Conservation (phyloP, 2,329 filamentous ascomycete genomes). For the Alternaria ethzedia region DNA sequence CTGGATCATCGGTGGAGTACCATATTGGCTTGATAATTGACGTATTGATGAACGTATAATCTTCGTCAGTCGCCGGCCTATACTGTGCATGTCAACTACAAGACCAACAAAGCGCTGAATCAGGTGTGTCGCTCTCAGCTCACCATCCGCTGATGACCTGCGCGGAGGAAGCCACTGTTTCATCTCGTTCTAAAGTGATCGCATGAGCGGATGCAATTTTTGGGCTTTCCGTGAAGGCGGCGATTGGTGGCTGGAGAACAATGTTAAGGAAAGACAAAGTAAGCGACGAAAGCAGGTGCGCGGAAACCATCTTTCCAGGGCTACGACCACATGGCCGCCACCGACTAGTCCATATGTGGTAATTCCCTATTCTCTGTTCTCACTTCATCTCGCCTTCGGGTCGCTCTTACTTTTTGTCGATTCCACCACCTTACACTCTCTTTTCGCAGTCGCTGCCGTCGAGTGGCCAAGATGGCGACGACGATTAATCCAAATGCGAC, state of each 20-base stretch:
- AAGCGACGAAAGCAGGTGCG: constrained; percentile 13
- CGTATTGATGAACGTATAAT: not conserved
- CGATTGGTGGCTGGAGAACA: constrained; percentile 37
- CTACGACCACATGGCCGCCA: not conserved
- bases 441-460: not conserved
- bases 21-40: not conserved
- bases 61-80: not conserved
- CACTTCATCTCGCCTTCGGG: constrained; percentile 8
- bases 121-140: not conserved
- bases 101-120: not conserved
- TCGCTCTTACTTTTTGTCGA: constrained; percentile 1
- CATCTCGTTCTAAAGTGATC: not conserved
- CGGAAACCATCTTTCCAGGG: not conserved
- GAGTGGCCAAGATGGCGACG: constrained; percentile 19
- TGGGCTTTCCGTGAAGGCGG: not conserved
- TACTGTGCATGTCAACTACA: not conserved
- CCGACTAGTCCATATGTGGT: constrained; percentile 25
- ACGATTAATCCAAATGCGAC: constrained; percentile 14
- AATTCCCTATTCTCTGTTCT: constrained; percentile 20
- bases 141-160: not conserved
- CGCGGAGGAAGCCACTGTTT: not conserved
- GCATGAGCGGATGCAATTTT: not conserved
- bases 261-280: constrained; percentile 43
- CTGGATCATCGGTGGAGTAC: not conserved
- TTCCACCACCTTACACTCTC: not conserved